Base-by-base conservation (phyloP, 1,284 basidiomycete genomes). In the Ustilago hordei region DNA sequence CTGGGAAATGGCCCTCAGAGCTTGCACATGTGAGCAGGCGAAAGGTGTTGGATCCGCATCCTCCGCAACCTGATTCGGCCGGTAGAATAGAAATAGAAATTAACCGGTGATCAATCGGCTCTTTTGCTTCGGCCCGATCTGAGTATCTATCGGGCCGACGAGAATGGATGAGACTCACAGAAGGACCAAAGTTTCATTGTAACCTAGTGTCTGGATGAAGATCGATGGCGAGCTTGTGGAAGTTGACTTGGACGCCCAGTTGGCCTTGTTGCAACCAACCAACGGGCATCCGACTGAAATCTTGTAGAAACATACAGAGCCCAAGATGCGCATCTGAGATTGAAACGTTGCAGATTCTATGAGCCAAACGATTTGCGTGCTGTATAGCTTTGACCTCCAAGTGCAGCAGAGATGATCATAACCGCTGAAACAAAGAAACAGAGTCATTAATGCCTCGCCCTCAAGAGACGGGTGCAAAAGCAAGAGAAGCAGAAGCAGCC, bases 41-140 rank as follows among this genome's bases (percentile, higher is more conserved):
- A 15, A 39, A 15, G 50, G 15, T 17, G 36, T 62, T 62, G 41
- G n/a, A 39, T 23, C 68, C 68, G 68, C 68, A 61, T 70, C 55
- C 54, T 70, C 68, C 62, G 68, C 36, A 9, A 17, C 3, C 31
- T 15, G 36, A 60, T 17, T 41, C 67, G 61, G 67, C 67, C 61
- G 61, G 41, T 13, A 60, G 4, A 17, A 28, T 19, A 55, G 5
- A 17, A 28, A 1, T 1, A 19, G 41, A 8, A 55, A 60, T 38
- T 64, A 52, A 17, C 66, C 60, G 55, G 60, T 41, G 28, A 39
- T 23, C 28, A 45, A 63, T 55, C 54, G 34, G 12, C 3, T 3
- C 1, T 17, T 15, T 3, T 17, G 1, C 12, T n/a, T 8, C 0
- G n/a, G 15, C 52, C 63, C 64, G 58, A 66, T 66, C 36, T 55